Percentiles rank a stretch among this genome's conserved stretches.
These are phyloP conservation scores for Vaccinium vitisidaea DNA, from an alignment of 148 eudicot species.

Conservation along the genomic window DNA sequence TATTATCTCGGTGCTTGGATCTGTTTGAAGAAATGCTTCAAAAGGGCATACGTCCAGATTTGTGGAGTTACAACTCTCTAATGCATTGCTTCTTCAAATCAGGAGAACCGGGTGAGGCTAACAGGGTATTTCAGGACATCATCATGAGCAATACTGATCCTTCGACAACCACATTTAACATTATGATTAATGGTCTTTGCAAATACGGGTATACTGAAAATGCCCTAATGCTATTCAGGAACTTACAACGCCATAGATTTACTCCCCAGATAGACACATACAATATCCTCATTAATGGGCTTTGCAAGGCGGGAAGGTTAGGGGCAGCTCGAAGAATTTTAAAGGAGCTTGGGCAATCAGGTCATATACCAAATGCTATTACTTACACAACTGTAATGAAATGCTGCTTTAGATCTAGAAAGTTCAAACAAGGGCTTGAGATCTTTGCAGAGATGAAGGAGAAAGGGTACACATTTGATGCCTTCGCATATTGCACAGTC, in stretches of 20 bases:
- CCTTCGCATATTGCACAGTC: conserved; percentile 81
- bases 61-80: conserved; percentile 83
- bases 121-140: conserved; percentile 55
- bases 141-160: conserved; percentile 43
- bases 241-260: conserved; percentile 55
- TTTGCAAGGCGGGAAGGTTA: conserved; percentile 61
- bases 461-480: conserved; percentile 79
- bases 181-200: conserved; percentile 74
- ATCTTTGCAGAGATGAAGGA: conserved; percentile 76
- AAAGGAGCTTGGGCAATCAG: conserved; percentile 56
- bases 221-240: conserved; percentile 71
- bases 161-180: conserved; percentile 60
- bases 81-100: conserved; percentile 77
- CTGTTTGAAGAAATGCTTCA: conserved; percentile 78
- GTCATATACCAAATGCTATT: conserved; percentile 55
- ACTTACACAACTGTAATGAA: conserved; percentile 89
- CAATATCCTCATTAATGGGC: conserved; percentile 74
- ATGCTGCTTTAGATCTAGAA: conserved; percentile 57
- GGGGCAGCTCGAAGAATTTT: conserved; percentile 50
- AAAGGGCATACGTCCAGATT: conserved; percentile 58
- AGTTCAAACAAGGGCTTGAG: conserved; percentile 61
- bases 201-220: conserved; percentile 59
- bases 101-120: conserved; percentile 77
- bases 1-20: conserved; percentile 42
- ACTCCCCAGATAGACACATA: conserved; percentile 61